Evolutionary conservation across 306 rosid species (phyloP), one percentile per base, ranked within the genome.

Genomic region (Clitoria ternatea): DNA sequence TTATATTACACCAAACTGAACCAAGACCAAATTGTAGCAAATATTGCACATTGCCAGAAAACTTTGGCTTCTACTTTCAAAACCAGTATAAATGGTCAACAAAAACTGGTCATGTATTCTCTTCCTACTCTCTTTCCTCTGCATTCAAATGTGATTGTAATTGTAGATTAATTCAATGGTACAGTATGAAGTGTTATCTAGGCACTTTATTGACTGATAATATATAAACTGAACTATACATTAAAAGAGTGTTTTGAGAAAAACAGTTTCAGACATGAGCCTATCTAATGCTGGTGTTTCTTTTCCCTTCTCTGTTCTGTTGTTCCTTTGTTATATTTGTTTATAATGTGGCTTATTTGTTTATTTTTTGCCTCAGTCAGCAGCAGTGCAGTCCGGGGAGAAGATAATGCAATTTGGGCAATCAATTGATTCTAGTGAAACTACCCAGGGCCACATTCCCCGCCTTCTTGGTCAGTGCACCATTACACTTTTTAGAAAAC

Each of bases 401-500:
- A 82, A 87, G 64, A 85, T 89, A 62, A 94, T 94, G 97, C 80
- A 79, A 77, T 90, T 82, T 79, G 97, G 98, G 24, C 88, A 84
- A 74, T 83, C 87, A 50, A 88, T 87, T 75, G 98, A 85, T 79
- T 91, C 79, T 35, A 78, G 70, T 26, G 92, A 82, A 63, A 76
- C 85, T 72, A 54, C 78, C 33, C 89, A 79, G 82, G 94, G 96
- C 61, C 87, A 85, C 72, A 87, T 94, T 82, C 98, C 98, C 1
- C 96, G 98, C 62, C 98, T 94, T 85, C 97, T 94, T 45, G 98
- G 98, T 92, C 17, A 20, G 90, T 82, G 45, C 69, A 75, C 18
- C 40, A 53, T 77, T 52, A 63, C 44, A 39, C 27, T 70, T 49
- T 2, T 64, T 10, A 65, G 54, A 26, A 61, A 72, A 42, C 35